Conservation (phyloP, 345 rosid genomes). For the Limnanthes douglasii region DNA sequence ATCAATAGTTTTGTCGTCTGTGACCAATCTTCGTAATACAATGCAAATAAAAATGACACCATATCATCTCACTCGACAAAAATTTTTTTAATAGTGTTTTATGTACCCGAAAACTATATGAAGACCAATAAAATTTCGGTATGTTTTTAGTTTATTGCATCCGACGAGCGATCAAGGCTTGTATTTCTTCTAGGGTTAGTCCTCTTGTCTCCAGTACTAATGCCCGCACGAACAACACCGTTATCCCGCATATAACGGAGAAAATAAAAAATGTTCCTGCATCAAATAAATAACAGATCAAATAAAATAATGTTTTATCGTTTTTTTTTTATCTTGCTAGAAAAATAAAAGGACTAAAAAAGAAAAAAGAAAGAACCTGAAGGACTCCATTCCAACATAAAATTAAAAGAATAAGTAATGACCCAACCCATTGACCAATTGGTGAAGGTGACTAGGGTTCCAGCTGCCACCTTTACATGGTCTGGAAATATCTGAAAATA, state of each 20-base stretch:
- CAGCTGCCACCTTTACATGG: conserved; percentile 36
- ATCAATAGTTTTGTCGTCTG: too few relatives aligned
- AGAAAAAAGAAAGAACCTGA: conserved; percentile 14
- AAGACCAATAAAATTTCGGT: too few relatives aligned
- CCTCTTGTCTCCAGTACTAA: conserved; percentile 48
- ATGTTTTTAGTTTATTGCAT: background rate
- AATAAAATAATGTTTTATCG: too few relatives aligned
- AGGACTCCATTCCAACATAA: conserved; percentile 36
- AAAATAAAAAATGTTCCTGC: conserved; percentile 32
- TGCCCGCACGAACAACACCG: conserved; percentile 20
- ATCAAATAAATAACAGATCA: background rate
- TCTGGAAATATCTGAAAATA: conserved; percentile 33
- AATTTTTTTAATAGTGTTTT: too few relatives aligned
- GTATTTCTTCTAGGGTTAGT: conserved; percentile 42
- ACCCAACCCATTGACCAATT: conserved; percentile 30
- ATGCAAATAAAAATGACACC: too few relatives aligned
- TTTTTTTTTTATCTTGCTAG: too few relatives aligned
- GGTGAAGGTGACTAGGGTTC: conserved; percentile 32
- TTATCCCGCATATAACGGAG: conserved; percentile 14
- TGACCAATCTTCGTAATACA: too few relatives aligned
- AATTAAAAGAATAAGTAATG: conserved; percentile 31
- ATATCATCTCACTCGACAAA: too few relatives aligned
- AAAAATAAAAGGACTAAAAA: background rate
- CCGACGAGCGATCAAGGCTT: conserved; percentile 8
- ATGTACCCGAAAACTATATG: too few relatives aligned